Evolutionary conservation across 2,329 filamentous ascomycete genomes (phyloP), one percentile per base, ranked within the genome.

Genomic region (Penicillium fuscoglaucum): DNA sequence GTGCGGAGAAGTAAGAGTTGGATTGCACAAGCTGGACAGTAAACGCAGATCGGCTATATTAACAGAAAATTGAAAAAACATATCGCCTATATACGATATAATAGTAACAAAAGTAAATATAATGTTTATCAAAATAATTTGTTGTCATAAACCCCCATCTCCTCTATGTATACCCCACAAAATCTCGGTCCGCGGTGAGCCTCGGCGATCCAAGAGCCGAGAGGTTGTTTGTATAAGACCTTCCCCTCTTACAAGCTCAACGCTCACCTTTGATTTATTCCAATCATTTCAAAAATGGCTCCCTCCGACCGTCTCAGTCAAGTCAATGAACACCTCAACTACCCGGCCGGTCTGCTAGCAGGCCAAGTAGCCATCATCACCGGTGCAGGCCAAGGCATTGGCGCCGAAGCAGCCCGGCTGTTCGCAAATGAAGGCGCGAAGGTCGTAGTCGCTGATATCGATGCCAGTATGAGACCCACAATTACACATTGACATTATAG

Each of bases 371-470:
- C 91, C 69, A 96, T 96, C 74, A 89, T 96, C 73, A 96, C 92
- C 2, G 91, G 91, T 45, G 87, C 87, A 19, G 91, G 90, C 9
- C 91, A 96, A 74, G 92, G 92, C 59, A 96, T 96, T 72, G 92
- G 91, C 26, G 92, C 91, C 29, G 92, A 96, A 77, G 83, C 88
- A 33, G 91, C 91, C 8, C 83, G 87, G 10, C 78, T 96, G 3
- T 96, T 96, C 69, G 91, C 90, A 13, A 93, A 92, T 60, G 91
- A 96, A 76, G 92, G 92, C 26, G 91, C 91, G 17, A 91, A 88
- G 72, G 91, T 96, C 0, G 80, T 96, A 12, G 81, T 96, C 46
- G 88, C 90, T 26, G 92, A 96, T 76, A 91, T 96, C 60, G 92
- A 96, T 75, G 84, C 76, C 37, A 78, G 88, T 90, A 71, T 59